These are phyloP conservation scores for Boletus sensibilis DNA, from an alignment of 768 basidiomycete species.

Conservation along the genomic window DNA sequence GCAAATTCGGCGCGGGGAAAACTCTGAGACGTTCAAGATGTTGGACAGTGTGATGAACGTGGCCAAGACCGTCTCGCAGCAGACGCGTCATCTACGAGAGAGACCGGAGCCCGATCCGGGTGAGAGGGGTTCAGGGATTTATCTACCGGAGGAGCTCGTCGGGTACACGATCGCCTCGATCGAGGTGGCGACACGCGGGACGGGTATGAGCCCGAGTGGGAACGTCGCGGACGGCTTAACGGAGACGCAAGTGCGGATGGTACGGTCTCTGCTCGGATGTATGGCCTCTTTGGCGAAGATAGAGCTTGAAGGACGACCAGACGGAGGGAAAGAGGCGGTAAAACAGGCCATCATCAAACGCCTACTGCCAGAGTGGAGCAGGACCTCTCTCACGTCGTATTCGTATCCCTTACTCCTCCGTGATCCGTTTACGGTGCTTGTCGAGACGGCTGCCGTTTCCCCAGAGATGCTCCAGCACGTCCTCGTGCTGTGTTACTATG, in stretches of 20 bases:
- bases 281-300: constrained; percentile 63
- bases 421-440: constrained; percentile 85
- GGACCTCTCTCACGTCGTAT: constrained; percentile 77
- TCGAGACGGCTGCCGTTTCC: constrained; percentile 87
- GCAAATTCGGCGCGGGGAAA: constrained; percentile 52
- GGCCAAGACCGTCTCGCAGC: constrained; percentile 76
- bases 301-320: constrained; percentile 66
- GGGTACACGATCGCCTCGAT: constrained; percentile 83
- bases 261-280: constrained; percentile 73
- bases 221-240: constrained; percentile 63
- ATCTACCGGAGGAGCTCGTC: constrained; percentile 88
- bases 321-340: constrained; percentile 75
- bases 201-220: constrained; percentile 40
- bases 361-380: constrained; percentile 88
- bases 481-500: constrained; percentile 87
- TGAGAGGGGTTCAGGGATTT: constrained; percentile 81
- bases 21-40: constrained; percentile 71
- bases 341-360: constrained; percentile 88
- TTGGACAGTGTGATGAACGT: constrained; percentile 82
- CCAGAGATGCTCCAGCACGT: constrained; percentile 90
- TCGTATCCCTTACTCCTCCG: constrained; percentile 84
- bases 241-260: constrained; percentile 73
- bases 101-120: constrained; percentile 67
- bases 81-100: constrained; percentile 80
- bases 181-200: constrained; percentile 79